Percentiles rank a stretch among this genome's conserved stretches.
phyloP scores from a whole-genome alignment of 1,139 yeast genomes.

The Debaryomyces fabryi region DNA sequence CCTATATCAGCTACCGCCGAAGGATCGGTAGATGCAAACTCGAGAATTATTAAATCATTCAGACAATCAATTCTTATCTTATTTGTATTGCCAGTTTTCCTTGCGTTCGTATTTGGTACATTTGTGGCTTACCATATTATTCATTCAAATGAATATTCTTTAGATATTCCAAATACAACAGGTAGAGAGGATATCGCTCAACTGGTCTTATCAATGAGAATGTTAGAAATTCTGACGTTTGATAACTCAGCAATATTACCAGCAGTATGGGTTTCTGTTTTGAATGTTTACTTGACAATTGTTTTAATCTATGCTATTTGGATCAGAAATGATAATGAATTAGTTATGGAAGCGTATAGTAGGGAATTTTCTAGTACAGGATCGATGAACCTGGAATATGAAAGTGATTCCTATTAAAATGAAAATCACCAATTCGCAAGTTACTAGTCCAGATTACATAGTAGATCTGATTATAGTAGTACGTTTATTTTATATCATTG shows the following conservation, averaged over 20 bases:
- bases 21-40: constrained; percentile 24
- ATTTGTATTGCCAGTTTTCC: constrained; percentile 31
- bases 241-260: background rate
- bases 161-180: background rate
- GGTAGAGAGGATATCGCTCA: background rate
- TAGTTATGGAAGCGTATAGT: constrained; percentile 26
- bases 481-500: background rate
- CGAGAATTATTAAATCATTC: constrained; percentile 28
- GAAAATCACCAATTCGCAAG: background rate
- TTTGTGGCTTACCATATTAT: constrained; percentile 1
- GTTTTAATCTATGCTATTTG: constrained; percentile 34
- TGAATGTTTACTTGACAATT: constrained; percentile 22
- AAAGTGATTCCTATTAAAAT: background rate
- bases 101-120: constrained; percentile 14
- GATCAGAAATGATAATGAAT: constrained; percentile 39
- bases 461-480: background rate
- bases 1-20: constrained; percentile 25
- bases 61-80: constrained; percentile 32
- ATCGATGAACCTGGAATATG: background rate
- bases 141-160: background rate
- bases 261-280: constrained; percentile 18
- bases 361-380: background rate
- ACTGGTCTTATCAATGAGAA: background rate
- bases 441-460: background rate
- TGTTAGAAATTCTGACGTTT: constrained; percentile 3